Evolutionary conservation across 441 rosid species (phyloP).

Genomic region (Jatropha podagrica): DNA sequence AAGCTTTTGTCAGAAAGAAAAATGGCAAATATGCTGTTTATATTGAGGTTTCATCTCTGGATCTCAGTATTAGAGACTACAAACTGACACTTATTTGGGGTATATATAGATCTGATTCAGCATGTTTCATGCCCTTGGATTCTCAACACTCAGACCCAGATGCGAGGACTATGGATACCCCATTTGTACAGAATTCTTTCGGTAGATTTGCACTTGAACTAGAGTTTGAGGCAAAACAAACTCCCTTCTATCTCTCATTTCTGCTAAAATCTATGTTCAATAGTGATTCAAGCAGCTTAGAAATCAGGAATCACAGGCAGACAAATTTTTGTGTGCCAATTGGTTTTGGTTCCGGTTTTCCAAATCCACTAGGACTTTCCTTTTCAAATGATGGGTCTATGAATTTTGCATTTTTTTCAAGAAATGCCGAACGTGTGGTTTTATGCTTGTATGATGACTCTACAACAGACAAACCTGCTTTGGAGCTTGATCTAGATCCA

Average conservation of each 20-base stretch:
- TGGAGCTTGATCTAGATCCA: slow-evolving; percentile 94
- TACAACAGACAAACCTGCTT: slow-evolving; percentile 53
- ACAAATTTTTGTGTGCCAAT: slow-evolving; percentile 71
- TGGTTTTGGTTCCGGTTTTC: slow-evolving; percentile 69
- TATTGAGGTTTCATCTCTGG: slow-evolving; percentile 61
- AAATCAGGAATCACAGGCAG: slow-evolving; percentile 60
- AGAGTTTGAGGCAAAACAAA: slow-evolving; percentile 64
- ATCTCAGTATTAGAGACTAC: slow-evolving; percentile 30
- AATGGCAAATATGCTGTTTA: slow-evolving; percentile 47
- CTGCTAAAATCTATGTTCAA: slow-evolving; percentile 47
- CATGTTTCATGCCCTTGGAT: slow-evolving; percentile 48
- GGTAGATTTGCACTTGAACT: slow-evolving; percentile 51
- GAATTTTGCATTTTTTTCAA: slow-evolving; percentile 78
- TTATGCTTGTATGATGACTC: slow-evolving; percentile 68
- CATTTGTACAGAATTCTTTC: slow-evolving; percentile 43
- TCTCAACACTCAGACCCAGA: slow-evolving; percentile 35
- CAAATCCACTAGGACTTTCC: slow-evolving; percentile 78
- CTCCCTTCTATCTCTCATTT: slow-evolving; percentile 79
- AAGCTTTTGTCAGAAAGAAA: slow-evolving; percentile 55
- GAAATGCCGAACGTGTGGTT: slow-evolving; percentile 49
- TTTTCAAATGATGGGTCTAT: slow-evolving; percentile 56
- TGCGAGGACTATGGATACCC: slow-evolving; percentile 44
- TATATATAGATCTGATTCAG: slow-evolving; percentile 64
- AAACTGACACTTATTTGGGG: slow-evolving; percentile 63
- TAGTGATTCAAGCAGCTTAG: slow-evolving; percentile 31